Conservation (phyloP, 2,329 filamentous ascomycete genomes). For the Diaporthe vexans region DNA sequence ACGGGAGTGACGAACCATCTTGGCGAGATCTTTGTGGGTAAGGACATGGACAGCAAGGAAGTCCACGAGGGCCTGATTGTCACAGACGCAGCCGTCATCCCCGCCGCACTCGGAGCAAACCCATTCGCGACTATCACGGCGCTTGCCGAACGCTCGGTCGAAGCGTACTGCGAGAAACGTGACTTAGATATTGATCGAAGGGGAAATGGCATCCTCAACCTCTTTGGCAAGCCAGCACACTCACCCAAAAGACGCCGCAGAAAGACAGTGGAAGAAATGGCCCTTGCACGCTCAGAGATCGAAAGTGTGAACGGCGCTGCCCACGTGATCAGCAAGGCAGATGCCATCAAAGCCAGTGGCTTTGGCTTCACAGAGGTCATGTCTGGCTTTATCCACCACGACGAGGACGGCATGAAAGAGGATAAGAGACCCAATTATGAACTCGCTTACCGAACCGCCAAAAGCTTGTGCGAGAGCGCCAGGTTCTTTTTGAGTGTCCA, state of each 20-base stretch:
- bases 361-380: constrained; percentile 76
- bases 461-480: constrained; percentile 67
- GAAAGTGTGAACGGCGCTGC: constrained; percentile 55
- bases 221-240: constrained; percentile 66
- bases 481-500: constrained; percentile 72
- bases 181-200: constrained; percentile 60
- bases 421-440: constrained; percentile 67
- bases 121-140: constrained; percentile 79
- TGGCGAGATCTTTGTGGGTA: constrained; percentile 71
- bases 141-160: constrained; percentile 74
- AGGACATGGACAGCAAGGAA: constrained; percentile 51
- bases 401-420: constrained; percentile 55
- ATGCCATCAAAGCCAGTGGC: constrained; percentile 60
- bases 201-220: constrained; percentile 64
- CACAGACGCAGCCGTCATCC: constrained; percentile 73
- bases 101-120: constrained; percentile 73
- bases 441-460: constrained; percentile 65
- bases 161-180: constrained; percentile 59
- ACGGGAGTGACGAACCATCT: constrained; percentile 73
- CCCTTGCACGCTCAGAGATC: constrained; percentile 44
- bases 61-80: constrained; percentile 71
- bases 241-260: constrained; percentile 33
- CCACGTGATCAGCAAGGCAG: constrained; percentile 58
- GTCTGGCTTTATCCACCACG: constrained; percentile 72
- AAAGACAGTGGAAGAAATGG: constrained; percentile 39